Conservation (phyloP, 768 basidiomycete species). For the Clitopilus passeckerianus region DNA sequence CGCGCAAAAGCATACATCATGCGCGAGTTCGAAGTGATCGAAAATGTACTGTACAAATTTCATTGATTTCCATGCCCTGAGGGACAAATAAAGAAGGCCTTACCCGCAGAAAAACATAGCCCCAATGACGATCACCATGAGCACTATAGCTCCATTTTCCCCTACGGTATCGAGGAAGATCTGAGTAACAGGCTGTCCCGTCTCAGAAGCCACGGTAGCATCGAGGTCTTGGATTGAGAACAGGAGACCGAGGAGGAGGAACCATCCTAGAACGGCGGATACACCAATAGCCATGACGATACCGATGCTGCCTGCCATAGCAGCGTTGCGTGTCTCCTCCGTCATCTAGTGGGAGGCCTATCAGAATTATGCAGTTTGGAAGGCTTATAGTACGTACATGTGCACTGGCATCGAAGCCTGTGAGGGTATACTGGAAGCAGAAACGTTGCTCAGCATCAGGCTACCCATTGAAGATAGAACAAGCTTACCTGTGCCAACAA, state of each 20-base stretch:
- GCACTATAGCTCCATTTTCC: conserved; percentile 63
- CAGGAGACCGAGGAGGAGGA: conserved; percentile 64
- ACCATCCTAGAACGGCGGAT: conserved; percentile 71
- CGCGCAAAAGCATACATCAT: conserved; percentile 84
- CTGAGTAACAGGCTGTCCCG: conserved; percentile 71
- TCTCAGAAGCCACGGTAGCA: conserved; percentile 42
- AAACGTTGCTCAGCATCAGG: neutral
- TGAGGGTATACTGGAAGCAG: conserved; percentile 53
- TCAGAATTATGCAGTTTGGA: neutral
- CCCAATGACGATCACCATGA: conserved; percentile 72
- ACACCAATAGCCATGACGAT: conserved; percentile 71
- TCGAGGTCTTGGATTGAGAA: conserved; percentile 76
- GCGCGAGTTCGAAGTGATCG: conserved; percentile 71
- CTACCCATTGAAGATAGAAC: neutral
- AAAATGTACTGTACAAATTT: conserved; percentile 50
- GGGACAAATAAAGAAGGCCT: conserved; percentile 9
- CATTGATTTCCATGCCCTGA: neutral
- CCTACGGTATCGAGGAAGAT: conserved; percentile 78
- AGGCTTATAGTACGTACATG: conserved; percentile 38
- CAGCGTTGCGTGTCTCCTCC: conserved; percentile 71
- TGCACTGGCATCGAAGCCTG: conserved; percentile 75
- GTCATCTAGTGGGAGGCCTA: conserved; percentile 46
- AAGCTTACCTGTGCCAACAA: conserved; percentile 57
- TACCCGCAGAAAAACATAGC: conserved; percentile 75
- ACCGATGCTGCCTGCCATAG: conserved; percentile 61